Evolutionary conservation across 140 eudicot species (phyloP).

Genomic region (Anethum foeniculum): DNA sequence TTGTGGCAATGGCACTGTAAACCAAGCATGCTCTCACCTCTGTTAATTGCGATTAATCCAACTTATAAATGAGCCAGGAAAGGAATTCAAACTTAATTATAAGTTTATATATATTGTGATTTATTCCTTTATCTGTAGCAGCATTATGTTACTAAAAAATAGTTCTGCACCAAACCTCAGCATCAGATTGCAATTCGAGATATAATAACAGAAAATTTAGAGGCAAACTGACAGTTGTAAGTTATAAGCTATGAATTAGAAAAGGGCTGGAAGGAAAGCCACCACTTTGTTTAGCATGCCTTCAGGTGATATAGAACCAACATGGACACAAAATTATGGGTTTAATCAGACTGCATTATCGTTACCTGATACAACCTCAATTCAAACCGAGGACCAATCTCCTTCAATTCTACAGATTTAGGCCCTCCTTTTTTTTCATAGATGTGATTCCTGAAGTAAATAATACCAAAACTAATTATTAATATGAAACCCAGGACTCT

Average conservation of each 20-base stretch:
- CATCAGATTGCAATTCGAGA: neutral
- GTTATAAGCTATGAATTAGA: neutral
- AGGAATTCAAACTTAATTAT: no score
- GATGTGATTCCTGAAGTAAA: constrained; percentile 62
- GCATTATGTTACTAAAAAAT: no score
- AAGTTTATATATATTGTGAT: no score
- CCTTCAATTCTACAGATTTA: constrained; percentile 77
- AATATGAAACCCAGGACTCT: neutral
- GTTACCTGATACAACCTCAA: constrained; percentile 67
- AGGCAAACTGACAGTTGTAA: neutral
- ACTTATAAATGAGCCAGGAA: no score
- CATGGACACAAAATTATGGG: neutral
- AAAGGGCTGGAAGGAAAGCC: neutral
- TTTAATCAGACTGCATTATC: neutral
- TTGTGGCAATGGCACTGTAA: no score
- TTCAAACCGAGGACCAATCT: constrained; percentile 96
- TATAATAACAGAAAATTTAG: neutral
- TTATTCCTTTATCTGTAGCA: no score
- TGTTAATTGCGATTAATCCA: neutral
- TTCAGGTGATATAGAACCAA: neutral
- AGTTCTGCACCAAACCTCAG: no score
- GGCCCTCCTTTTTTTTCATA: constrained; percentile 91
- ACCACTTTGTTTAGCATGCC: neutral
- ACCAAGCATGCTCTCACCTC: neutral
- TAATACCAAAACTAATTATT: neutral